These are phyloP conservation scores for Phytophthora pisi DNA, from an alignment of 352 stramenopile species.

Conservation along the genomic window DNA sequence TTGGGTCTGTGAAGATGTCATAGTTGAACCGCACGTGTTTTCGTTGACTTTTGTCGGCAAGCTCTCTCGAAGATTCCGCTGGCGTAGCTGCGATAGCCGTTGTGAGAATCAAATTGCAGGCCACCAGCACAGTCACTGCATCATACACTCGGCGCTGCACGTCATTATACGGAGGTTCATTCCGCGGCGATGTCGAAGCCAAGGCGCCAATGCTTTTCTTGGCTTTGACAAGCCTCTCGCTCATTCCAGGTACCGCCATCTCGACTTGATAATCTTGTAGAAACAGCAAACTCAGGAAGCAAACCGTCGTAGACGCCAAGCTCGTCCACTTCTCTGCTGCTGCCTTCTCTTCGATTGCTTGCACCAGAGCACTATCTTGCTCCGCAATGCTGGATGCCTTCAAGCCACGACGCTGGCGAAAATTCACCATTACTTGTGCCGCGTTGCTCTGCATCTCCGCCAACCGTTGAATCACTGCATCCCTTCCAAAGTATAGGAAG, in stretches of 20 bases:
- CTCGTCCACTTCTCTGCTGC: conserved; percentile 53
- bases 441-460: conserved; percentile 38
- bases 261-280: conserved; percentile 38
- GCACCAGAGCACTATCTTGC: conserved; percentile 52
- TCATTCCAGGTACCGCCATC: conserved; percentile 43
- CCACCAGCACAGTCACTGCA: conserved; percentile 63
- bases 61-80: conserved; percentile 12
- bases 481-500: conserved; percentile 60
- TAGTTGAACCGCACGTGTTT: conserved; percentile 70
- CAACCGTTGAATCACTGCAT: conserved; percentile 48
- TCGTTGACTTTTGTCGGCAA: conserved; percentile 33
- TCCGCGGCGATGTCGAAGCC: conserved; percentile 18
- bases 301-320: conserved; percentile 58
- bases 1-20: conserved; percentile 49
- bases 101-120: conserved; percentile 55
- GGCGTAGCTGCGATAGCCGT: conserved; percentile 24
- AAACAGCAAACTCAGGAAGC: conserved; percentile 64
- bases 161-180: conserved; percentile 38
- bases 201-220: conserved; percentile 38
- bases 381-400: conserved; percentile 27
- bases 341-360: conserved; percentile 54
- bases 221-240: conserved; percentile 49
- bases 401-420: conserved; percentile 17
- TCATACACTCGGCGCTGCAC: conserved; percentile 72
- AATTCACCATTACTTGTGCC: conserved; percentile 22